Evolutionary conservation across 2,329 filamentous ascomycete species (phyloP), one percentile per base, ranked within the genome.

Genomic region (Epichloe festucae): DNA sequence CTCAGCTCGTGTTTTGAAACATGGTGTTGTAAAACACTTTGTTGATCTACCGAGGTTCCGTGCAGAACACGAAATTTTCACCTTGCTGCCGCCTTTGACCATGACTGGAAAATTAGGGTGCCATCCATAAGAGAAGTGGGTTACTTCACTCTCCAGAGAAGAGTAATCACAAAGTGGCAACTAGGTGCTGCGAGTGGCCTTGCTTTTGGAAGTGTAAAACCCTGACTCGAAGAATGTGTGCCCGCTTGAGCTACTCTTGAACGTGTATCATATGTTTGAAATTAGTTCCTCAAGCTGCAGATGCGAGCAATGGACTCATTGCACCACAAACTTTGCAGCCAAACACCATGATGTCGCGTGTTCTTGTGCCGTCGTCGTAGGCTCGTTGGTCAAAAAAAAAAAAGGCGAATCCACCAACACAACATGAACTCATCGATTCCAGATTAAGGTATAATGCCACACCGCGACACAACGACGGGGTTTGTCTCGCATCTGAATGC

Each of bases 391-490:
- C 19, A 12, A 12, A 46, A 17, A 17, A 17, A 17, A 17, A 17
- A 21, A 17, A 7, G 19, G 12, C 12, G 15, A 40, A 15, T 8
- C 36, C 21, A 39, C 21, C 10, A 17, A 17, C 46, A 34, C 46
- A 10, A 31, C 36, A 48, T 41, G n/a, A 21, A 41, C 23, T 49
- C 47, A 23, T 42, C 47, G 39, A 35, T 42, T 41, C 47, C 39
- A 31, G 38, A 49, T 49, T 2, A 35, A 49, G 47, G 47, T 42
- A 49, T 49, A 49, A 49, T 49, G 23, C 38, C 39, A 49, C 47
- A 49, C 39, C 38, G 27, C 39, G 38, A 49, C 47, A 49, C 47
- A 42, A 31, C 6, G 23, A 38, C 47, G n/a, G 23, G 38, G 41
- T 42, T 14, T 35, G 27, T 39, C 27, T 49, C 47, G 23, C 47